phyloP scores from a whole-genome alignment of 2,329 filamentous ascomycete genomes.

The Ophiocordyceps polyrhachis-furcata region DNA sequence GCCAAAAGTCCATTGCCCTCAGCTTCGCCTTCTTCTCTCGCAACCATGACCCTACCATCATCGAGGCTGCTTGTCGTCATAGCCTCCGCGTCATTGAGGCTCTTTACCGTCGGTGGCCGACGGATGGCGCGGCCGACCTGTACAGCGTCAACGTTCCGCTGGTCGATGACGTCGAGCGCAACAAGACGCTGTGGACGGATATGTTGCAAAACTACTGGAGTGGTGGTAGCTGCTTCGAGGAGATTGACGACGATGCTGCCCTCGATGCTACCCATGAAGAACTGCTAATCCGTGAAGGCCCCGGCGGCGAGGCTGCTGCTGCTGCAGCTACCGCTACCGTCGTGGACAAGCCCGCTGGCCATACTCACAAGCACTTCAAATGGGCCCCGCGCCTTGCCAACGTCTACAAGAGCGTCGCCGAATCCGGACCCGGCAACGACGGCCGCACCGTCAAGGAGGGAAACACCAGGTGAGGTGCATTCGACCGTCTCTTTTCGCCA shows the following conservation, averaged over 20 bases:
- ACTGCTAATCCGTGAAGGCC: constrained; percentile 49
- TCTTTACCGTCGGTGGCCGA: constrained; percentile 55
- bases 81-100: constrained; percentile 63
- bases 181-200: constrained; percentile 63
- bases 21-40: constrained; percentile 79
- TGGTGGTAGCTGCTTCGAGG: constrained; percentile 70
- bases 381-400: constrained; percentile 81
- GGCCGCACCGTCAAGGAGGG: constrained; percentile 85
- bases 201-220: constrained; percentile 87
- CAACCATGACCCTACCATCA: constrained; percentile 67
- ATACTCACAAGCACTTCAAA: constrained; percentile 78
- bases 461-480: constrained; percentile 47
- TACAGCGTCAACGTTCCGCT: constrained; percentile 86
- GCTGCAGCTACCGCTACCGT: constrained; percentile 8
- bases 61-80: constrained; percentile 56
- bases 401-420: constrained; percentile 73
- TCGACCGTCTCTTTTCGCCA: neutral
- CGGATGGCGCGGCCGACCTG: constrained; percentile 51
- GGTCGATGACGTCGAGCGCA: constrained; percentile 50
- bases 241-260: constrained; percentile 46
- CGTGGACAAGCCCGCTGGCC: constrained; percentile 16
- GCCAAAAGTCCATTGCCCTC: constrained; percentile 55
- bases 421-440: constrained; percentile 64
- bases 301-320: constrained; percentile 27
- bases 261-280: constrained; percentile 55